Percentiles rank a stretch among this genome's conserved stretches.
phyloP scores from a whole-genome alignment of 106 monocot species.

The Chionographis japonica region DNA sequence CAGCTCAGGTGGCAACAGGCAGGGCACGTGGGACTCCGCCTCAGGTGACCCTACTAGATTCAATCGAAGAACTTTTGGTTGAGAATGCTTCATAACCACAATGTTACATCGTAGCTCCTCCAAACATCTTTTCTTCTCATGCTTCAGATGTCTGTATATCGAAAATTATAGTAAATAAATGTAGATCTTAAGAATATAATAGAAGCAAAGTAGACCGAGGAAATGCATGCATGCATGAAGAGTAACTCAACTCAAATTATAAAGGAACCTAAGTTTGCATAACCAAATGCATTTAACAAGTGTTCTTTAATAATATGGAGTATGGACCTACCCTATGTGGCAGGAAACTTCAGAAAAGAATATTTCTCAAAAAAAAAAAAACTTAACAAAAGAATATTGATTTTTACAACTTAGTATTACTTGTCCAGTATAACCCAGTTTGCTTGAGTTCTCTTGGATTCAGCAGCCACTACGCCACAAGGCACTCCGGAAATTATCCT shows the following conservation, averaged over 20 bases:
- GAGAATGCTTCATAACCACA: slow-evolving; percentile 86
- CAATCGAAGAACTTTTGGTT: slow-evolving; percentile 86
- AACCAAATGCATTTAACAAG: too few relatives aligned
- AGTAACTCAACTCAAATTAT: too few relatives aligned
- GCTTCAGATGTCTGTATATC: slow-evolving; percentile 65
- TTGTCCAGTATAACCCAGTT: slow-evolving; percentile 95
- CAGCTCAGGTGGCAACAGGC: slow-evolving; percentile 18
- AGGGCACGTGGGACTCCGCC: slow-evolving; percentile 23
- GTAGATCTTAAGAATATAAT: too few relatives aligned
- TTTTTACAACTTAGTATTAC: slow-evolving; percentile 31
- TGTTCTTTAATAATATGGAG: too few relatives aligned
- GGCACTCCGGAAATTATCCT: slow-evolving; percentile 87
- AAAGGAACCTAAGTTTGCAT: too few relatives aligned
- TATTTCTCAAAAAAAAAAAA: too few relatives aligned
- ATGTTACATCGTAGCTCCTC: slow-evolving; percentile 93
- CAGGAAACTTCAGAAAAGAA: too few relatives aligned
- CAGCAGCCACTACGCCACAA: slow-evolving; percentile 78
- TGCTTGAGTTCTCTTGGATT: slow-evolving; percentile 71
- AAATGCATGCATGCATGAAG: too few relatives aligned
- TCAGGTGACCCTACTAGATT: slow-evolving; percentile 72
- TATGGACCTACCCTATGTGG: too few relatives aligned
- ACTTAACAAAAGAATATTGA: background rate
- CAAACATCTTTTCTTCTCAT: slow-evolving; percentile 78
- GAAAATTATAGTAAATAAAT: background rate
- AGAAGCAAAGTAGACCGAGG: too few relatives aligned